A percentile compares a stretch with the other conserved stretches of the same genome.
These are phyloP conservation scores for Spinacia oleracea DNA, from an alignment of 179 eudicot species.

Conservation along the genomic window DNA sequence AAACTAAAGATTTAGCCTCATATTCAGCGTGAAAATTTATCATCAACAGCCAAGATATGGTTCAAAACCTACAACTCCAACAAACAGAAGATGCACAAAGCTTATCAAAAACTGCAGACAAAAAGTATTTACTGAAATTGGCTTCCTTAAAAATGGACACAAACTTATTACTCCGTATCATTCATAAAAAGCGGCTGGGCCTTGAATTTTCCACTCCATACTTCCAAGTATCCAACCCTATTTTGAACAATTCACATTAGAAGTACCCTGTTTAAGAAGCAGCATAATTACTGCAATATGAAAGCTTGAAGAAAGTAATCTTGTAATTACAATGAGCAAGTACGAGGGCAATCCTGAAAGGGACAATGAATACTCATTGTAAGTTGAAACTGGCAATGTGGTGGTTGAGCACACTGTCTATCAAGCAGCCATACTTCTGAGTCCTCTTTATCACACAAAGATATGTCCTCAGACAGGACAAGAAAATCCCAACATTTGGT, in stretches of 20 bases:
- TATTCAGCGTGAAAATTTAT: neutral
- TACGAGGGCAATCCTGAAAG: neutral
- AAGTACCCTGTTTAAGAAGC: neutral
- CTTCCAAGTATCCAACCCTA: neutral
- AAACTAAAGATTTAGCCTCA: neutral
- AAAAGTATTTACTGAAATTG: neutral
- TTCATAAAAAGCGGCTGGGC: neutral
- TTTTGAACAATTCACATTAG: neutral
- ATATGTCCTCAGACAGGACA: neutral
- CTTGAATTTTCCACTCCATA: neutral
- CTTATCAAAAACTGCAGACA: neutral
- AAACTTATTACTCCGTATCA: neutral
- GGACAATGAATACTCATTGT: neutral
- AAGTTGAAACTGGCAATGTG: neutral
- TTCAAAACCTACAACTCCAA: neutral
- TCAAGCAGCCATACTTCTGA: neutral
- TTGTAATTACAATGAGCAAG: neutral
- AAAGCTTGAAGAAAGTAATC: neutral
- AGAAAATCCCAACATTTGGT: neutral
- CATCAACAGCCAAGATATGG: neutral
- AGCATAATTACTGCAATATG: neutral
- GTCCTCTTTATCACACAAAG: neutral
- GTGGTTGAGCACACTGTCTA: neutral
- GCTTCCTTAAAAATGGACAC: neutral
- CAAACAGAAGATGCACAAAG: neutral